These are phyloP conservation scores for Metarhizium anisopliae DNA, from an alignment of 2,329 filamentous ascomycete species.

Conservation along the genomic window DNA sequence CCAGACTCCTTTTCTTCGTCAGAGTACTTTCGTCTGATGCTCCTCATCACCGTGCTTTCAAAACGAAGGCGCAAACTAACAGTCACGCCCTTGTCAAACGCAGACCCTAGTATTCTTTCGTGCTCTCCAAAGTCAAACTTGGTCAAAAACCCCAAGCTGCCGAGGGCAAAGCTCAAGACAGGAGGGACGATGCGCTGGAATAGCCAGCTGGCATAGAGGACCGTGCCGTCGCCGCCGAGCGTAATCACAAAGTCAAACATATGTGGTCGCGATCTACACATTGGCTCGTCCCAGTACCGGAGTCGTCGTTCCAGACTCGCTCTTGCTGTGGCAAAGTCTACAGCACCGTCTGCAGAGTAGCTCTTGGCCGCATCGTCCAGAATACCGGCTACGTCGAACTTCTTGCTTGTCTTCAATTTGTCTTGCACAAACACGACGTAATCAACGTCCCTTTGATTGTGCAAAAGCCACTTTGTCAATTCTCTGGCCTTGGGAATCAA, in stretches of 20 bases:
- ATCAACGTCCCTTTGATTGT: constrained; percentile 52
- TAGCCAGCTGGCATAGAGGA: constrained; percentile 91
- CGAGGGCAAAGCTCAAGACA: constrained; percentile 82
- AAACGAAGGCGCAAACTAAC: constrained; percentile 83
- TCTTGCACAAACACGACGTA: constrained; percentile 83
- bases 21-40: constrained; percentile 38
- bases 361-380: constrained; percentile 47
- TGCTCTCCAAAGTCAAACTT: constrained; percentile 88
- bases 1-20: constrained; percentile 16
- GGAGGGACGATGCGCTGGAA: constrained; percentile 94
- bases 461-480: constrained; percentile 72
- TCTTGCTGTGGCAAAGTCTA: constrained; percentile 23
- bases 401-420: constrained; percentile 58
- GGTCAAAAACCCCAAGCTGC: constrained; percentile 88
- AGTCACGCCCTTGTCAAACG: constrained; percentile 76
- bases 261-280: constrained; percentile 71
- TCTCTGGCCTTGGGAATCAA: constrained; percentile 71
- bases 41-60: constrained; percentile 89
- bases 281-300: constrained; percentile 72
- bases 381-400: constrained; percentile 66
- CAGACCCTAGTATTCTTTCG: constrained; percentile 55
- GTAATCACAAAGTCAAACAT: constrained; percentile 92
- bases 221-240: constrained; percentile 90
- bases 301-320: constrained; percentile 44
- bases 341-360: constrained; percentile 28